Evolutionary conservation across 345 rosid species (phyloP), one percentile per base, ranked within the genome.

Genomic region (Eucalyptus caleyi): DNA sequence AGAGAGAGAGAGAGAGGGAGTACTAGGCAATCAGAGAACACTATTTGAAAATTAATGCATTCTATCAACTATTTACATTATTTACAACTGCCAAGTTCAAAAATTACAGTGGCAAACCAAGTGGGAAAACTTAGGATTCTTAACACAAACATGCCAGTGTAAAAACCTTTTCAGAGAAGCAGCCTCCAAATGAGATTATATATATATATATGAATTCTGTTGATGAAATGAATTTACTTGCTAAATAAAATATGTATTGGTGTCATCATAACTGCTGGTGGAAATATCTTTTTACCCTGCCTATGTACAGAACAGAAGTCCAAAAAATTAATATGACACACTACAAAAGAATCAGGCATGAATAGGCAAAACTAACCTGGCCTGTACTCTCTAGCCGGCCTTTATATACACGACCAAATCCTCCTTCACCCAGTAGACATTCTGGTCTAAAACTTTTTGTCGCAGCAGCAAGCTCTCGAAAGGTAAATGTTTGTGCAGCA

Each of bases 401-500:
- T 91, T 96, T 96, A 93, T 98, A 97, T 85, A 98, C 99, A 90
- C 93, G 98, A 69, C 99, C 99, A 86, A 97, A 97, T 16, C 99
- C 99, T 54, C 99, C 99, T 96, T 98, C 99, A 86, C 99, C 99
- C 87, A 98, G 87, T 42, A 95, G 94, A 89, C 96, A 95, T 93
- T 98, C 99, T 45, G 92, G 97, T 90, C 96, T 91, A 86, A 98
- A 98, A 90, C 94, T 94, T 88, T 96, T 97, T 72, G 99, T 97
- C 30, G 98, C 98, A 53, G 94, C 92, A 56, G 98, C 99, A 92
- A 98, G 96, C 93, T 98, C 99, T 82, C 95, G 90, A 89, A 97
- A 98, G 81, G 99, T 96, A 94, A 97, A 98, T 42, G 97, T 98
- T 91, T 96, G 99, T 19, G 98, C 99, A 56, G 99, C 97, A 87